phyloP scores from a whole-genome alignment of 148 eudicot genomes.

The Euryodendron excelsum region DNA sequence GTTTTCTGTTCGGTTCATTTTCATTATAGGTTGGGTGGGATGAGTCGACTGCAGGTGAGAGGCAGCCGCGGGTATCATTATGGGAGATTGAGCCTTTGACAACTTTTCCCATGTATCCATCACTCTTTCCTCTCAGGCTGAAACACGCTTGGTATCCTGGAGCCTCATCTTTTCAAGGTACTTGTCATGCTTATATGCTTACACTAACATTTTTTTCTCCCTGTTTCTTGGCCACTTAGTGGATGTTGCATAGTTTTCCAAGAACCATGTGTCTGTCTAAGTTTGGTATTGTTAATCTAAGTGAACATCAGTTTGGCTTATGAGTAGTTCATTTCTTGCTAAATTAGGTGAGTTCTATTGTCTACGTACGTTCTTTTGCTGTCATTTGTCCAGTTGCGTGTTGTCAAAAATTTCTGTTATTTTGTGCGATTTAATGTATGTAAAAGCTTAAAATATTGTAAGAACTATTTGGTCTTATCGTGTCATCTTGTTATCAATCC shows the following conservation, averaged over 20 bases:
- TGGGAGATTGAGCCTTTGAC: slow-evolving; percentile 99
- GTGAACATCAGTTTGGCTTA: background rate
- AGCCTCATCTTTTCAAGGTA: slow-evolving; percentile 74
- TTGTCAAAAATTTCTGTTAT: background rate
- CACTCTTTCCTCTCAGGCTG: slow-evolving; percentile 87
- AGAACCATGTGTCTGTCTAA: background rate
- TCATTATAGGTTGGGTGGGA: slow-evolving; percentile 94
- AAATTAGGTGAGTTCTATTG: no score
- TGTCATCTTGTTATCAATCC: background rate
- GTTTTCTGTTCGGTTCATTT: slow-evolving; percentile 1
- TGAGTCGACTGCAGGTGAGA: slow-evolving; percentile 97
- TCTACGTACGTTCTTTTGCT: background rate
- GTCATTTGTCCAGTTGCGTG: background rate
- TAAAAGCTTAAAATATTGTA: background rate
- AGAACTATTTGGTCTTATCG: background rate
- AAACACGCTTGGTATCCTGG: slow-evolving; percentile 98
- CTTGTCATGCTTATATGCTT: background rate
- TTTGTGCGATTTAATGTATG: background rate
- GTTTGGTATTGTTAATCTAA: background rate
- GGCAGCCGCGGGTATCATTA: slow-evolving; percentile 93
- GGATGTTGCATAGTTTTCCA: background rate
- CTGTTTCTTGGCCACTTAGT: background rate
- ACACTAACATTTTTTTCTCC: background rate
- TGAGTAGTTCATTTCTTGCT: no score
- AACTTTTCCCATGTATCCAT: slow-evolving; percentile 98